phyloP scores from a whole-genome alignment of 495 filamentous ascomycete genomes.

The Trichoderma asperelloides region DNA sequence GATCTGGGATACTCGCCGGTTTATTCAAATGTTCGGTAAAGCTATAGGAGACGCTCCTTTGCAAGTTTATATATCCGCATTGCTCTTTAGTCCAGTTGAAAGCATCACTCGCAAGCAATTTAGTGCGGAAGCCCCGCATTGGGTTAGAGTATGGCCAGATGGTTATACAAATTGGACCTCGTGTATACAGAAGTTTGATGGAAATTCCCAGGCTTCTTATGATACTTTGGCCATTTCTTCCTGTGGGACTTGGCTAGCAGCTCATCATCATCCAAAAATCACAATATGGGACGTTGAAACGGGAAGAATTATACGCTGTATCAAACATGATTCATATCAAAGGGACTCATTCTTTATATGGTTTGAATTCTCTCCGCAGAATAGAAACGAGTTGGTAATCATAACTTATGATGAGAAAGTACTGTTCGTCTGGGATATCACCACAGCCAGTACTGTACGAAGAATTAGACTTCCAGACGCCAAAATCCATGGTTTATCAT shows the following conservation, averaged over 20 bases:
- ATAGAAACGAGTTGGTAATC: no score
- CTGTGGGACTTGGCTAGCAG: neutral
- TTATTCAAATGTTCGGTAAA: constrained; percentile 11
- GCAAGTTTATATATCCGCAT: constrained; percentile 15
- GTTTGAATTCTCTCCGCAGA: neutral
- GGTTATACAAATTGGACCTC: constrained; percentile 2
- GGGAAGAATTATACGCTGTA: no score
- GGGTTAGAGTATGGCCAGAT: neutral
- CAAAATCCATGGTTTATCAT: no score
- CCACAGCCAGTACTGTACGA: no score
- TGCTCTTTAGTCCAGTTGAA: constrained; percentile 15
- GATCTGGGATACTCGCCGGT: constrained; percentile 14
- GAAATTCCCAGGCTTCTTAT: neutral
- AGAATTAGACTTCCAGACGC: no score
- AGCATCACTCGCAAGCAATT: constrained; percentile 7
- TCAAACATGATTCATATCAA: no score
- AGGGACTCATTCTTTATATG: no score
- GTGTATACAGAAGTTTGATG: neutral
- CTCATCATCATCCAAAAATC: neutral
- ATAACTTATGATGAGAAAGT: no score
- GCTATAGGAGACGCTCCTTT: constrained; percentile 16
- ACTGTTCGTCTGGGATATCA: no score
- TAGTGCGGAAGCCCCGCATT: constrained; percentile 8
- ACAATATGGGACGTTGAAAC: neutral
- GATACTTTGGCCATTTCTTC: neutral